Percentiles rank a stretch among this genome's conserved stretches.
Conservation (phyloP, 1,139 yeast genomes). For the Pichia inconspicua region DNA sequence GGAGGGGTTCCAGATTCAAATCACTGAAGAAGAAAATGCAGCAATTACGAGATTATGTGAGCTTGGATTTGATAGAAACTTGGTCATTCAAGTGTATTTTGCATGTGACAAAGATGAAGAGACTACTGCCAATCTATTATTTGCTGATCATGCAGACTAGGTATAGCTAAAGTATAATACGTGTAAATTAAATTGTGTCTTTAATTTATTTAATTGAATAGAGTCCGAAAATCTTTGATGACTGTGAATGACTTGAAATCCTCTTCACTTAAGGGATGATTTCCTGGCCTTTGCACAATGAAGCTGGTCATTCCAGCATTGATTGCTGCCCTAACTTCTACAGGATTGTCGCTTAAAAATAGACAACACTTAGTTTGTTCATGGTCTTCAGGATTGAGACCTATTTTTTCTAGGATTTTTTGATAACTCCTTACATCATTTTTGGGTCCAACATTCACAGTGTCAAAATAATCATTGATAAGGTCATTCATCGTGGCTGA, state of each 20-base stretch:
- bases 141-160: conserved; percentile 36
- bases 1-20: conserved; percentile 46
- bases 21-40: conserved; percentile 77
- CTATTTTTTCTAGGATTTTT: conserved; percentile 46
- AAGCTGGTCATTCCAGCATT: conserved; percentile 53
- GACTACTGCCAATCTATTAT: conserved; percentile 86
- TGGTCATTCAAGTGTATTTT: conserved; percentile 89
- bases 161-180: neutral
- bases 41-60: conserved; percentile 86
- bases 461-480: conserved; percentile 71
- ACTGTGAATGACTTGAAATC: conserved; percentile 26
- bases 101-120: conserved; percentile 98
- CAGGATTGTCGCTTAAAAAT: conserved; percentile 69
- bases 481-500: conserved; percentile 44
- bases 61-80: conserved; percentile 81
- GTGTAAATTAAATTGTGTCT: neutral
- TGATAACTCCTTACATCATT: conserved; percentile 49
- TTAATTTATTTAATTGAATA: conserved; percentile 3
- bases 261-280: conserved; percentile 41
- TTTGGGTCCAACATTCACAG: conserved; percentile 76
- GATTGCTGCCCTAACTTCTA: conserved; percentile 66
- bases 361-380: conserved; percentile 30
- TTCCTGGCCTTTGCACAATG: conserved; percentile 71
- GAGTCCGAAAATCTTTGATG: conserved; percentile 18
- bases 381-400: conserved; percentile 14